Evolutionary conservation across 2,329 filamentous ascomycete genomes (phyloP), one percentile per base, ranked within the genome.

Genomic region (Stachybotrys echinatus): DNA sequence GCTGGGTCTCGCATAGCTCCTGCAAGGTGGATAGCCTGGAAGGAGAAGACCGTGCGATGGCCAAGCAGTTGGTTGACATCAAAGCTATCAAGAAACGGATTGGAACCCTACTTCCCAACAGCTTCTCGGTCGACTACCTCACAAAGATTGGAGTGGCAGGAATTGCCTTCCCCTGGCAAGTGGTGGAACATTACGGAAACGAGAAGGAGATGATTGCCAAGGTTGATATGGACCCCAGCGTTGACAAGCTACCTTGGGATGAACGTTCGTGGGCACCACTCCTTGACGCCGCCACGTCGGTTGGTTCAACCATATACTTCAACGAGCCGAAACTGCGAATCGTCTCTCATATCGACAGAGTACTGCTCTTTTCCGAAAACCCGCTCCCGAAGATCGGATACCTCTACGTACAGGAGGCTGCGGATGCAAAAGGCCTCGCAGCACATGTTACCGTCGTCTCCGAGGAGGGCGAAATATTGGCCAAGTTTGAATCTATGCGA

Each of bases 101-200:
- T 17, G 44, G 43, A 12, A 52, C 47, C 3, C 19, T 23, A 14
- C 47, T 52, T 3, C 42, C 50, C 22, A 42, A 53, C 43, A 37
- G 14, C 34, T 53, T 53, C 23, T 39, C 48, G 5, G 39, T 49
- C 7, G 46, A 53, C 37, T 51, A 50, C 22, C 38, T 53, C 10
- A 42, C 27, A 23, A 50, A 49, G 19, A 38, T 53, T 17, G 51
- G 51, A 10, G 49, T 51, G 10, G 12, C 48, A 4, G 51, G 23
- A 6, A 53, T 53, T 10, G 51, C 23, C 4, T 53, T 51, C 23
- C 51, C 49, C 12, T 53, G 51, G 51, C 18, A 42, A 12, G 43
- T 51, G 6, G 31, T 17, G 12, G 51, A 53, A 27, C 51, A 53
- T 43, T 49, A 49, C 19, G 51, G 48, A 23, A 53, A 53, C 43